Evolutionary conservation across 163 green algal species (phyloP).

Genomic region (Coccomyxa subellipsoidea): DNA sequence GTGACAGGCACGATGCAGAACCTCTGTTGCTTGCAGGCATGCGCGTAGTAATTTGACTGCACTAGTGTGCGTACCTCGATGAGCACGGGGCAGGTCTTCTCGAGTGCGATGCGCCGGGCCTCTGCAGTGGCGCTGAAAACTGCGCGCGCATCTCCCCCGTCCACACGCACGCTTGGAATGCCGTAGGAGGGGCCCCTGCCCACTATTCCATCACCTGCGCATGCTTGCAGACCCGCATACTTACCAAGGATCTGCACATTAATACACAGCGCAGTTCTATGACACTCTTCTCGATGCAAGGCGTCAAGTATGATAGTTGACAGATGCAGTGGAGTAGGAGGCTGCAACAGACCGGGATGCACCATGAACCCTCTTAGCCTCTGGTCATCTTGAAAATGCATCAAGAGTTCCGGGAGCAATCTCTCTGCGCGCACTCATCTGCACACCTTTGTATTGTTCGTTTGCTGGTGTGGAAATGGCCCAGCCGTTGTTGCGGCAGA

Average conservation of each 20-base stretch:
- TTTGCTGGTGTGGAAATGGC: constrained; percentile 84
- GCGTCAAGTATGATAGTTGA: too few species aligned
- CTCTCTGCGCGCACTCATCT: too few species aligned
- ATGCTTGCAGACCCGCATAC: background rate
- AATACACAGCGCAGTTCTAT: too few species aligned
- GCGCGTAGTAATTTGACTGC: background rate
- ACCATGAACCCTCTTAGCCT: too few species aligned
- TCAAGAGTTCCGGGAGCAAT: too few species aligned
- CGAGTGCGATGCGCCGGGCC: constrained; percentile 57
- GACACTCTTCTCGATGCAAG: too few species aligned
- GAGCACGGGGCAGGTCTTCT: constrained; percentile 46
- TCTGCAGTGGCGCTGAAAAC: constrained; percentile 72
- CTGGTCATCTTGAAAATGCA: too few species aligned
- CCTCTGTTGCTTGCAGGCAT: background rate
- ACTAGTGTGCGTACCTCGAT: constrained; percentile 48
- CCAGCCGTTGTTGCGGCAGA: constrained; percentile 95
- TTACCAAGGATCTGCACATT: too few species aligned
- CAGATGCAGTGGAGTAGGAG: too few species aligned
- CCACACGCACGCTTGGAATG: constrained; percentile 76
- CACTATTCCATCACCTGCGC: constrained; percentile 82
- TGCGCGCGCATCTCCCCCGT: constrained; percentile 84
- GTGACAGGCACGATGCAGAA: background rate
- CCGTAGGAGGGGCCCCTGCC: constrained; percentile 74
- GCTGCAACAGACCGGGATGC: too few species aligned
- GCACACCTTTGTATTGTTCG: constrained; percentile 86